phyloP scores from a whole-genome alignment of 108 stramenopile species.

The Nitzschia sp. region DNA sequence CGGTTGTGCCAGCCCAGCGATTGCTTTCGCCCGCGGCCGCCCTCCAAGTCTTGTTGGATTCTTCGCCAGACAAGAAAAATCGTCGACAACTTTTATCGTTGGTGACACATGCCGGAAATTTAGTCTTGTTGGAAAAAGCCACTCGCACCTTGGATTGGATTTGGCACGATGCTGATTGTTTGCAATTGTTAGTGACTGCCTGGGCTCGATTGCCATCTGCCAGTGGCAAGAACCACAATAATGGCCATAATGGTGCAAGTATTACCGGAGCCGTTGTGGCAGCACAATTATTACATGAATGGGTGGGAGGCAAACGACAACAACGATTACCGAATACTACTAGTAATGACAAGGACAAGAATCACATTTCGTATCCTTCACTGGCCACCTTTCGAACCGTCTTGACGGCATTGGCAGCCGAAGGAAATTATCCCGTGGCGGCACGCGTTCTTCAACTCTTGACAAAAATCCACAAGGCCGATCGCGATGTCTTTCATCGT shows the following conservation, averaged over 20 bases:
- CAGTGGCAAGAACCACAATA: neutral
- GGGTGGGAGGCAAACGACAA: neutral
- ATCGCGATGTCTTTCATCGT: constrained; percentile 37
- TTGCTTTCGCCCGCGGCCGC: no score
- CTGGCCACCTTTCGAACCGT: constrained; percentile 17
- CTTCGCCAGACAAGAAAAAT: no score
- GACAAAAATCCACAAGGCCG: constrained; percentile 13
- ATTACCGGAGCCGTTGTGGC: constrained; percentile 1
- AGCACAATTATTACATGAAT: constrained; percentile 24
- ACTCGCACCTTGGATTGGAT: neutral
- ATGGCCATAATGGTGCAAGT: neutral
- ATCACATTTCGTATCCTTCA: neutral
- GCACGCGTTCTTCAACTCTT: neutral
- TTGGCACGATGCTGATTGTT: neutral
- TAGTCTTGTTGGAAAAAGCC: neutral
- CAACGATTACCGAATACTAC: neutral
- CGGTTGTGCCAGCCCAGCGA: no score
- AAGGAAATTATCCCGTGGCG: constrained; percentile 11
- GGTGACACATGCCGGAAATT: neutral
- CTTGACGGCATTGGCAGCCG: constrained; percentile 17
- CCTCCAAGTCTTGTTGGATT: no score
- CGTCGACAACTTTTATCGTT: neutral
- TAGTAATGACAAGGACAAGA: neutral
- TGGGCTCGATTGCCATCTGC: neutral
- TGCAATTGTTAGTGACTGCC: neutral